Percentiles rank a stretch among this genome's conserved stretches.
These are phyloP conservation scores for Lizanozyma gosingica DNA, from an alignment of 1,139 yeast genomes.

Conservation along the genomic window DNA sequence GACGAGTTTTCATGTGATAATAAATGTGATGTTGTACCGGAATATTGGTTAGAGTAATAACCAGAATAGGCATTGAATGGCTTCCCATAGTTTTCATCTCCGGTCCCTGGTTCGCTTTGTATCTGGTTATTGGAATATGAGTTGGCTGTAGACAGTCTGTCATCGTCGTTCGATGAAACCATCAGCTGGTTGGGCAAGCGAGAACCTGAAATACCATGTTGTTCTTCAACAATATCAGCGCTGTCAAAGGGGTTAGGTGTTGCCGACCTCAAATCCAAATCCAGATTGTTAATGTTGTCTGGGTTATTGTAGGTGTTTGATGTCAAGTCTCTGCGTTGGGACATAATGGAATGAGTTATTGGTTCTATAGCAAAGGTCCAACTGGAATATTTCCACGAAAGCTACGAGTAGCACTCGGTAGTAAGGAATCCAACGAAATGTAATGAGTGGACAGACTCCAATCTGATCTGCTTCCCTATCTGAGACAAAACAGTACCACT, in stretches of 20 bases:
- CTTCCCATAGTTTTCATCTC: constrained; percentile 18
- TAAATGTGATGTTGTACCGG: constrained; percentile 30
- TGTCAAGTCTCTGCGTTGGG: neutral
- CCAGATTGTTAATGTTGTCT: neutral
- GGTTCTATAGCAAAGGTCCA: too few species aligned
- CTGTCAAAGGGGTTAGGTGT: neutral
- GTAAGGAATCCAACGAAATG: too few species aligned
- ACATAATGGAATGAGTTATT: too few species aligned
- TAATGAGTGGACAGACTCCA: too few species aligned
- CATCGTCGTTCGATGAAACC: neutral
- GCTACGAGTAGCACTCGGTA: too few species aligned
- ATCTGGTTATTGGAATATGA: neutral
- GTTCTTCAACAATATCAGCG: neutral
- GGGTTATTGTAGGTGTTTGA: neutral
- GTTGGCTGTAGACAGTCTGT: neutral
- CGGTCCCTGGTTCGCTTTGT: neutral
- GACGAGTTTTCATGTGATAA: constrained; percentile 20
- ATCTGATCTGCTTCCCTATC: too few species aligned
- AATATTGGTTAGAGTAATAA: constrained; percentile 18
- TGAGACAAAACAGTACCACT: too few species aligned
- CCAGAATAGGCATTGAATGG: constrained; percentile 29
- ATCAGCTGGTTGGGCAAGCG: neutral
- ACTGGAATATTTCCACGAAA: too few species aligned
- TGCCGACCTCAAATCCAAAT: neutral
- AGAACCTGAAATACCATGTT: neutral